Evolutionary conservation across 2,329 filamentous ascomycete species (phyloP).

Genomic region (Fusarium sororula): DNA sequence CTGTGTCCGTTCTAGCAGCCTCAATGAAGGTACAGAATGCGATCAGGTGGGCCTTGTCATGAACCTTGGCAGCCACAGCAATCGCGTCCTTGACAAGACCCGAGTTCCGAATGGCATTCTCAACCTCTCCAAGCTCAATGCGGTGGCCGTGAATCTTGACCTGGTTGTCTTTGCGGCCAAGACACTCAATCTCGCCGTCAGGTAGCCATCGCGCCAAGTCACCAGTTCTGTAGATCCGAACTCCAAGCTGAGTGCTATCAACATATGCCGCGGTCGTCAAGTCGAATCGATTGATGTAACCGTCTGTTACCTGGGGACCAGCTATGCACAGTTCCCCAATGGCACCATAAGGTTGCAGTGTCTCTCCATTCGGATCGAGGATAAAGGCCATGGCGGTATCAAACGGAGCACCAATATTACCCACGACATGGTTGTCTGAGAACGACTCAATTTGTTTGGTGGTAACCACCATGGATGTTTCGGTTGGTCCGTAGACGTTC

Average conservation of each 20-base stretch:
- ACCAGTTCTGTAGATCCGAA: conserved; percentile 19
- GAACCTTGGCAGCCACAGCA: neutral
- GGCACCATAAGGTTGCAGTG: neutral
- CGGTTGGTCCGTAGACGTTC: neutral
- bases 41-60: neutral
- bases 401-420: neutral
- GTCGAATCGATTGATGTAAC: neutral
- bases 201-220: conserved; percentile 31
- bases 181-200: conserved; percentile 19
- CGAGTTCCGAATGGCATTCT: conserved; percentile 7
- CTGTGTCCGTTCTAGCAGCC: neutral
- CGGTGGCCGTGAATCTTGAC: conserved; percentile 43
- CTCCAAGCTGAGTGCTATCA: neutral
- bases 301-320: neutral
- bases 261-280: neutral
- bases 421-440: neutral
- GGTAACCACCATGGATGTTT: neutral
- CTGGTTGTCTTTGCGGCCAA: conserved; percentile 41
- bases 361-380: neutral
- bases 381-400: neutral
- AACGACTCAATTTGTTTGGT: neutral
- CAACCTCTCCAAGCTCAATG: conserved; percentile 43
- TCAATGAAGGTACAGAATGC: neutral
- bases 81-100: neutral
- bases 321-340: neutral